Base-by-base conservation (phyloP, 352 stramenopile genomes). In the Thraustotheca clavata region DNA sequence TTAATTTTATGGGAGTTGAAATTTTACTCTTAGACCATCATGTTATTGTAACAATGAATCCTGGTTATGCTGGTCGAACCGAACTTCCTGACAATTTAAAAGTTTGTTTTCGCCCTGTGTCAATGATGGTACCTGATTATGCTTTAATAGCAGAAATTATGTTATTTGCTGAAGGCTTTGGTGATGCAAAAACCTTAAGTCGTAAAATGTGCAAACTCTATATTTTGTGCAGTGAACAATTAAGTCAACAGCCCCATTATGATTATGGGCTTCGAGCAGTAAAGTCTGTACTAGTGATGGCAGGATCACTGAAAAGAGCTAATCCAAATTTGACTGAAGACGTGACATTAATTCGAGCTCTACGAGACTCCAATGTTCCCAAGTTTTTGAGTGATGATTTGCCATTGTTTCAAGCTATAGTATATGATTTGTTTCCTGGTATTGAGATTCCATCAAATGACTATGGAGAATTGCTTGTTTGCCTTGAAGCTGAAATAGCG, bases 31-130 rank as follows among this genome's bases (percentile, higher is more conserved):
- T 97, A 36, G 96, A 97, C 39, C 97, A 96, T 66, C 95, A 98
- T 52, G 96, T 98, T 61, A 98, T 97, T 71, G 97, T 98, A 67
- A 98, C 95, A 24, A 98, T 98, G 93, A 98, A 98, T 68, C 95
- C 95, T 22, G 95, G 95, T 0, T 98, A 98, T 62, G 95, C 94
- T 0, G 95, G 95, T 20, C 76, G 95, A 32, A 98, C 94, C 1
- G 93, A 98, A 62, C 80, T 98, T n/a, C 95, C 95, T 0, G 95
- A 98, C 61, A 98, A 98, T 68, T 75, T 98, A 18, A 98, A 98
- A 62, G 94, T 95, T 31, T 89, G 97, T 47, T 98, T 98, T 69
- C 87, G 95, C 3, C 94, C 91, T 2, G 96, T 95, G 57, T 95
- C 95, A 18, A 98, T 98, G 94, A 98, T 98, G 91, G 91, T 98